Conservation (phyloP, 2,329 filamentous ascomycete genomes). For the Bipolaris sorokiniana region DNA sequence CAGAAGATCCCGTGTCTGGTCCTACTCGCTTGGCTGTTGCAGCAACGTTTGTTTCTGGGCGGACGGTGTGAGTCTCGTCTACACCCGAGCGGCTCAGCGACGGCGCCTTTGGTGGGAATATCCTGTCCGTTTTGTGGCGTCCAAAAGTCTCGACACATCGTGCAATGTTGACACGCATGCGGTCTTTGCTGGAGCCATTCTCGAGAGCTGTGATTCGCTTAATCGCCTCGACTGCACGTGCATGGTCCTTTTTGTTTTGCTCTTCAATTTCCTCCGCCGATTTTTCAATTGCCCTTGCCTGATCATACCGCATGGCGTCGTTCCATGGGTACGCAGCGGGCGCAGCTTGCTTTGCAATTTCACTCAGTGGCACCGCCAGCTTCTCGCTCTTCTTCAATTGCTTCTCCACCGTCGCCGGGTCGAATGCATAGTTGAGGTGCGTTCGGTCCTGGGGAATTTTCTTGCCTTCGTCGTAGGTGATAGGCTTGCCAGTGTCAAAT, state of each 20-base stretch:
- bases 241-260: constrained; percentile 56
- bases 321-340: constrained; percentile 16
- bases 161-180: constrained; percentile 79
- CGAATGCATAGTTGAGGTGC: constrained; percentile 79
- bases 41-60: constrained; percentile 50
- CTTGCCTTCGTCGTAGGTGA: constrained; percentile 25
- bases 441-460: constrained; percentile 37
- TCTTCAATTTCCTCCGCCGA: constrained; percentile 31
- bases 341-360: constrained; percentile 14
- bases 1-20: constrained; percentile 89
- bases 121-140: constrained; percentile 81
- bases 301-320: constrained; percentile 4
- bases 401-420: constrained; percentile 67
- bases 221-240: constrained; percentile 75
- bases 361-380: constrained; percentile 64
- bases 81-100: constrained; percentile 55
- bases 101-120: constrained; percentile 66
- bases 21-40: constrained; percentile 68
- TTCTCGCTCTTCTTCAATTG: constrained; percentile 71
- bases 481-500: constrained; percentile 66
- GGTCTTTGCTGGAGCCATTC: constrained; percentile 79
- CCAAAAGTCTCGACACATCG: constrained; percentile 88
- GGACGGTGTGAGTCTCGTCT: constrained; percentile 51
- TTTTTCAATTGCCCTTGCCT: constrained; percentile 10
- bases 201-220: constrained; percentile 77